These are phyloP conservation scores for Exutisphaerella laricina DNA, from an alignment of 2,329 filamentous ascomycete species.

Conservation along the genomic window DNA sequence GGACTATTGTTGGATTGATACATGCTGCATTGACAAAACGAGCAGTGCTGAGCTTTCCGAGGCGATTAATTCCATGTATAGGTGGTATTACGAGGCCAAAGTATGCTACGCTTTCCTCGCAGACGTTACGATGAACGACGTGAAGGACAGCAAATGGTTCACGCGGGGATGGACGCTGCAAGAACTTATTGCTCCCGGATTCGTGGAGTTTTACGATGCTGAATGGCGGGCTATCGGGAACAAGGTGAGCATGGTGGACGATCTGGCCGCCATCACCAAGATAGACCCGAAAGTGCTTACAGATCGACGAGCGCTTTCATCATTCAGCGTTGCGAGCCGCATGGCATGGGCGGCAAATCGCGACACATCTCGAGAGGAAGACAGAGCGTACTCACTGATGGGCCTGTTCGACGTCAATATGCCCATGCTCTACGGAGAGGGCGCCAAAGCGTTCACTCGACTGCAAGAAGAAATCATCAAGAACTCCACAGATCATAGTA, in stretches of 20 bases:
- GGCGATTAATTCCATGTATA: conserved; percentile 31
- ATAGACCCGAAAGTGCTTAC: conserved; percentile 24
- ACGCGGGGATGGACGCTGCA: conserved; percentile 25
- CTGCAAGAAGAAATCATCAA: conserved; percentile 28
- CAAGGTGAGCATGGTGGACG: conserved; percentile 15
- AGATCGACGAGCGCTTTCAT: conserved; percentile 12
- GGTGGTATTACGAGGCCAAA: conserved; percentile 34
- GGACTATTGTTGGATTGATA: conserved; percentile 37
- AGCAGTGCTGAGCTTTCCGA: conserved; percentile 35
- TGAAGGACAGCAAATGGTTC: conserved; percentile 17
- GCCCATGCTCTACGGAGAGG: conserved; percentile 26
- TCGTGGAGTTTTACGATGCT: conserved; percentile 18
- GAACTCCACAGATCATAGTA: conserved; percentile 21
- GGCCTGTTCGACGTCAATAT: conserved; percentile 26
- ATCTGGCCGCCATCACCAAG: conserved; percentile 29
- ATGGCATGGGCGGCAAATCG: conserved; percentile 22
- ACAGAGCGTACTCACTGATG: conserved; percentile 24
- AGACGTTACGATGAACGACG: conserved; percentile 7
- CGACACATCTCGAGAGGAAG: conserved; percentile 17
- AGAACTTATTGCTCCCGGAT: conserved; percentile 22
- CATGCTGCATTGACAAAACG: conserved; percentile 37
- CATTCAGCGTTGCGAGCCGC: conserved; percentile 17
- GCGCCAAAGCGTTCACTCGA: conserved; percentile 22
- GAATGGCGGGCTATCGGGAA: conserved; percentile 16
- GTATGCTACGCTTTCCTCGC: conserved; percentile 34